Evolutionary conservation across 345 rosid genomes (phyloP).

Genomic region (Ailanthus altissimus): DNA sequence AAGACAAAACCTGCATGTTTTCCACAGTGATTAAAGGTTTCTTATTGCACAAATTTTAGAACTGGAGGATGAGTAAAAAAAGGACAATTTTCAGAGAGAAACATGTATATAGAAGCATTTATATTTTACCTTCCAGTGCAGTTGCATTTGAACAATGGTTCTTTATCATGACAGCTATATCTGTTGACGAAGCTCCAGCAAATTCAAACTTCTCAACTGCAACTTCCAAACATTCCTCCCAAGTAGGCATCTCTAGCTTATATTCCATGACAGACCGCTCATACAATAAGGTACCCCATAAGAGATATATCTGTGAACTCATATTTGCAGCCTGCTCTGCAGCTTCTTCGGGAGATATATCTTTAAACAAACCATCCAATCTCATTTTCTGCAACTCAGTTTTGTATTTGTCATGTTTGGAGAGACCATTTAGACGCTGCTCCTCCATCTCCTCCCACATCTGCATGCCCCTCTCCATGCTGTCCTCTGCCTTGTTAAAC

Average conservation of each 20-base stretch:
- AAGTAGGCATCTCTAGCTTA: constrained; percentile 81
- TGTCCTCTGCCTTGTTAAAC: constrained; percentile 96
- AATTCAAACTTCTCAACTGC: constrained; percentile 97
- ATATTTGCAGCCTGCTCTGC: constrained; percentile 78
- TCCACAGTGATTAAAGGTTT: constrained; percentile 9
- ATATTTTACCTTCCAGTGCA: constrained; percentile 74
- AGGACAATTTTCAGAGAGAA: background rate
- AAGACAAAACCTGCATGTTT: constrained; percentile 70
- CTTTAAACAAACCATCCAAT: constrained; percentile 61
- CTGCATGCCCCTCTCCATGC: constrained; percentile 96
- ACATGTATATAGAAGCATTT: background rate
- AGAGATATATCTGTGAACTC: constrained; percentile 87
- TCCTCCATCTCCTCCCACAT: constrained; percentile 98
- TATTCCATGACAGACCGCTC: constrained; percentile 95
- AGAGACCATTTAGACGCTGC: constrained; percentile 81
- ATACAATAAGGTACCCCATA: constrained; percentile 94
- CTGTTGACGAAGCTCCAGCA: constrained; percentile 96
- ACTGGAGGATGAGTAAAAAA: background rate
- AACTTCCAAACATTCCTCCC: constrained; percentile 99
- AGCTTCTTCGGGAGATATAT: constrained; percentile 68
- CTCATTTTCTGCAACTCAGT: constrained; percentile 64
- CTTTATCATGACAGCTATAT: constrained; percentile 97
- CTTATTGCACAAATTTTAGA: background rate
- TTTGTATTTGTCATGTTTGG: constrained; percentile 69
- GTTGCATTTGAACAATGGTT: constrained; percentile 88